Evolutionary conservation across 176 grass and related monocot species (phyloP).

Genomic region (Zizania latifolia): DNA sequence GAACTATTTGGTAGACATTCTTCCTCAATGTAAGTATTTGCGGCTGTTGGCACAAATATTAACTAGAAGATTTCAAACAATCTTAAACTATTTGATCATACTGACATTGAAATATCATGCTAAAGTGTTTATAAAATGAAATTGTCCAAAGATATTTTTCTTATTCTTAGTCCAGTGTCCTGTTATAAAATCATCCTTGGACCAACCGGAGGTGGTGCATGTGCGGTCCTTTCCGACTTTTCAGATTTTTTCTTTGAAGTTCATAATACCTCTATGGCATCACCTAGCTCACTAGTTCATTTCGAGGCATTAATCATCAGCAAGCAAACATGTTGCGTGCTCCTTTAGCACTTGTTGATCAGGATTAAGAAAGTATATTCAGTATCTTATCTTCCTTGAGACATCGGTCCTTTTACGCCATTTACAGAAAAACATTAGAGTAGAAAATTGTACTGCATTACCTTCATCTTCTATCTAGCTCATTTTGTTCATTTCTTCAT

Average conservation of each 20-base stretch:
- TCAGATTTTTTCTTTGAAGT: background rate
- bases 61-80: background rate
- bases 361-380: conserved; percentile 2
- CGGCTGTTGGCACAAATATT: background rate
- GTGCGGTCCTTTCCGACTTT: background rate
- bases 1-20: background rate
- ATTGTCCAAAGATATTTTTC: background rate
- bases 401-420: background rate
- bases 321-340: background rate
- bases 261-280: background rate
- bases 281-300: background rate
- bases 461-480: background rate
- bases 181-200: background rate
- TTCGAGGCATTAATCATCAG: background rate
- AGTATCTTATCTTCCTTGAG: background rate
- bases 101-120: background rate
- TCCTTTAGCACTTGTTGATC: background rate
- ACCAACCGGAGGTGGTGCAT: background rate
- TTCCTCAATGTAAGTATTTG: background rate
- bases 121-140: background rate
- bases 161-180: background rate
- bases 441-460: background rate
- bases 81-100: background rate
- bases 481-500: background rate
- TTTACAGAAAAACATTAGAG: background rate